Evolutionary conservation across 495 filamentous ascomycete genomes (phyloP).

Genomic region (Penicillium verhagenii): DNA sequence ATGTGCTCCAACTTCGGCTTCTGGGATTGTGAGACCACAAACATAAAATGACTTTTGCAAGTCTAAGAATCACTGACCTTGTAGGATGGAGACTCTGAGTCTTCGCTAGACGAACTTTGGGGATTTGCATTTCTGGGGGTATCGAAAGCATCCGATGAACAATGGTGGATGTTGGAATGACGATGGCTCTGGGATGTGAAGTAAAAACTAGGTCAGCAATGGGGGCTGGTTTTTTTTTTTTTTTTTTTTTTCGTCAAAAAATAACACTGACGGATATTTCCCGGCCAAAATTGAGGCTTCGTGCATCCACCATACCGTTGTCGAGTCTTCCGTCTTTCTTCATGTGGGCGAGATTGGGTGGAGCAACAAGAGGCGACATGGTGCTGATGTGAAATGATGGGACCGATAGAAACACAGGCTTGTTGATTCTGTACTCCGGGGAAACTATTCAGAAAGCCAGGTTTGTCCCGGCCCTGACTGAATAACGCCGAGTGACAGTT

Average conservation of each 20-base stretch:
- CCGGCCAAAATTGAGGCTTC: constrained; percentile 19
- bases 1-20: constrained; percentile 52
- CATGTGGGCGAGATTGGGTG: constrained; percentile 24
- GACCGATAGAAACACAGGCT: background rate
- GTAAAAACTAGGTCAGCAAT: background rate
- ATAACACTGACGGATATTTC: constrained; percentile 30
- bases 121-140: constrained; percentile 42
- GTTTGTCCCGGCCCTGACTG: background rate
- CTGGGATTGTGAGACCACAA: constrained; percentile 44
- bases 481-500: too few relatives aligned
- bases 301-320: constrained; percentile 18
- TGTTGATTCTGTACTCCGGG: background rate
- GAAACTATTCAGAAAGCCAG: background rate
- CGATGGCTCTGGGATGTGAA: constrained; percentile 24
- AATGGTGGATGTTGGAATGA: constrained; percentile 25
- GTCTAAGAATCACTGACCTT: constrained; percentile 32
- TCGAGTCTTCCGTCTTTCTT: constrained; percentile 17
- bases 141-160: constrained; percentile 33
- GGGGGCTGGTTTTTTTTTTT: background rate
- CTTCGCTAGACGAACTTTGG: constrained; percentile 20
- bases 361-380: constrained; percentile 32
- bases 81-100: constrained; percentile 23
- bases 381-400: background rate
- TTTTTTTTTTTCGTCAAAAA: background rate
- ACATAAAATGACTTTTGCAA: background rate